Conservation (phyloP, 352 stramenopile genomes). For the Phytophthora pluvialis region DNA sequence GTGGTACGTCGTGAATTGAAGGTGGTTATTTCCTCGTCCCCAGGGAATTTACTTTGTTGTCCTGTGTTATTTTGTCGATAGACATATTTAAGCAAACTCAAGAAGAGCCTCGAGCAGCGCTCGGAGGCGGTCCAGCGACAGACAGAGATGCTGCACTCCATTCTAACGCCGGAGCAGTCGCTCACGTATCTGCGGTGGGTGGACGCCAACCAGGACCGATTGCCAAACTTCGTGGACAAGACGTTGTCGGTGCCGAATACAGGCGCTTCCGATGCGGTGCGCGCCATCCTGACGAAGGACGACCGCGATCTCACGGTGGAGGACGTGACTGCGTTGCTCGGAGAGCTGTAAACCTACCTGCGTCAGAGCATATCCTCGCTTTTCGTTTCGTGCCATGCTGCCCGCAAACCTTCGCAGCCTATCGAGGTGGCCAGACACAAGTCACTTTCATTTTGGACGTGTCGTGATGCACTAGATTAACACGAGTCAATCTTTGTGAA, state of each 20-base stretch:
- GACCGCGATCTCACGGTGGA: slow-evolving; percentile 89
- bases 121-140: slow-evolving; percentile 83
- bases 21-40: background rate
- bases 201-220: slow-evolving; percentile 74
- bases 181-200: slow-evolving; percentile 87
- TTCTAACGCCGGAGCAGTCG: slow-evolving; percentile 86
- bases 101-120: slow-evolving; percentile 81
- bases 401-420: slow-evolving; percentile 3
- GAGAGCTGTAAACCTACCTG: slow-evolving; percentile 50
- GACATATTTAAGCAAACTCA: slow-evolving; percentile 91
- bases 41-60: slow-evolving; percentile 1
- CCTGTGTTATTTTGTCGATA: slow-evolving; percentile 20
- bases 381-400: slow-evolving; percentile 24
- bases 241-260: slow-evolving; percentile 60
- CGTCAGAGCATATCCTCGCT: slow-evolving; percentile 2
- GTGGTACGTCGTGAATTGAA: slow-evolving; percentile 53
- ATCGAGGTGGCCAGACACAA: slow-evolving; percentile 16
- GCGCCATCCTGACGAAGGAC: slow-evolving; percentile 82
- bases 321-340: slow-evolving; percentile 81
- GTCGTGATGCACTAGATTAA: slow-evolving; percentile 10
- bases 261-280: slow-evolving; percentile 64
- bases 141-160: slow-evolving; percentile 84
- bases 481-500: slow-evolving; percentile 23
- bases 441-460: slow-evolving; percentile 17
- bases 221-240: slow-evolving; percentile 72